These are phyloP conservation scores for Solanum corneliomulleri DNA, from an alignment of 257 asterid genomes.

Conservation along the genomic window DNA sequence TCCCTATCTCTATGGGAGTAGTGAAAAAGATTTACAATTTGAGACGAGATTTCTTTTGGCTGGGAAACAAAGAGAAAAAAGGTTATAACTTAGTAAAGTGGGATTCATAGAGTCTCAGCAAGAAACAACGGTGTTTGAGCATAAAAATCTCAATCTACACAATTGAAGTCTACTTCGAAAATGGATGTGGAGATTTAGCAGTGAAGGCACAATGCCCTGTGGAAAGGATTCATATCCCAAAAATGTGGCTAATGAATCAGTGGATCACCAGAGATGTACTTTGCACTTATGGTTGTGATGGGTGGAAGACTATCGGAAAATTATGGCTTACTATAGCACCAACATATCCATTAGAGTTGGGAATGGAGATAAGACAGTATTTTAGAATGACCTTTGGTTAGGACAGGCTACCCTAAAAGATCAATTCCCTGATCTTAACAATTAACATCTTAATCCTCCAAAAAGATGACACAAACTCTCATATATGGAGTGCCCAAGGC, in stretches of 20 bases:
- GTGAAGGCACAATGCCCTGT: background rate
- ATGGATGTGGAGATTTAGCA: background rate
- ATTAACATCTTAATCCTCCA: background rate
- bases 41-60: background rate
- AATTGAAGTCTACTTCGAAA: background rate
- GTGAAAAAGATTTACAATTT: background rate
- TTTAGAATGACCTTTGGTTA: background rate
- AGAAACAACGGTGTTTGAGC: background rate
- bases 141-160: background rate
- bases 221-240: background rate
- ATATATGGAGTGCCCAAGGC: background rate
- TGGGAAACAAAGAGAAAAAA: background rate
- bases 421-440: background rate
- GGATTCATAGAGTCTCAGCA: background rate
- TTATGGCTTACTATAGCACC: background rate
- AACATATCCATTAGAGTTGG: background rate
- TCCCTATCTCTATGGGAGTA: background rate
- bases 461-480: background rate
- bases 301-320: background rate
- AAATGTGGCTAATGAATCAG: background rate
- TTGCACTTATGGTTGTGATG: background rate
- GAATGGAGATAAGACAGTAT: background rate
- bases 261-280: background rate
- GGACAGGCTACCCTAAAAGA: background rate
- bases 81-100: background rate